A percentile compares a stretch with the other conserved stretches of the same genome.
phyloP scores from a whole-genome alignment of 371 early-diverging fungal genomes.

The Nosema muscidifuracis region DNA sequence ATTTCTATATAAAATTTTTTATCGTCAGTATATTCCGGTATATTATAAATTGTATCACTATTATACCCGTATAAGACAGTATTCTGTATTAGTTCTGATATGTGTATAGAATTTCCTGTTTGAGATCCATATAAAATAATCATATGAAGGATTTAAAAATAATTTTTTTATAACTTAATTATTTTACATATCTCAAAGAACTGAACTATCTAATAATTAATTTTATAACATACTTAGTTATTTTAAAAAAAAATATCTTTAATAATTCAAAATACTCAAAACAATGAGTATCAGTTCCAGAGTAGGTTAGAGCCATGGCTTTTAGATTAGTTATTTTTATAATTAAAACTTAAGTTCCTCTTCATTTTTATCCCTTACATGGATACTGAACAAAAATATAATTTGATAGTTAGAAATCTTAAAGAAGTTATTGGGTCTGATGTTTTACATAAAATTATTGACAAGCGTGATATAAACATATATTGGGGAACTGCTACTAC shows the following conservation, averaged over 20 bases:
- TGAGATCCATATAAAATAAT: constrained; percentile 57
- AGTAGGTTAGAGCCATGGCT: too few relatives aligned
- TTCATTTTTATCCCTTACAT: constrained; percentile 4
- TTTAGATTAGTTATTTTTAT: too few relatives aligned
- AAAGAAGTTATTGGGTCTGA: constrained; percentile 89
- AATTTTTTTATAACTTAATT: not conserved
- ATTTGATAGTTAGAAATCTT: constrained; percentile 82
- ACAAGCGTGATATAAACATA: constrained; percentile 78
- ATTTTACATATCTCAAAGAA: too few relatives aligned
- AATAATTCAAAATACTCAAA: too few relatives aligned
- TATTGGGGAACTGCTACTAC: constrained; percentile 99
- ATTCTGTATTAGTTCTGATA: constrained; percentile 40
- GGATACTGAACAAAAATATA: constrained; percentile 66
- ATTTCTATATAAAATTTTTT: constrained; percentile 7
- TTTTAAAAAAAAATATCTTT: not conserved
- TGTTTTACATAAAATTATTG: constrained; percentile 73
- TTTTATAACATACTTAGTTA: not conserved
- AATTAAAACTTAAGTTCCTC: too few relatives aligned
- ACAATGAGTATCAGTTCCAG: too few relatives aligned
- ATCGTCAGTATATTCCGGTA: not conserved
- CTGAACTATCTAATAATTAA: too few relatives aligned
- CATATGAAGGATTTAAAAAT: not conserved
- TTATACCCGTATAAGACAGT: constrained; percentile 22
- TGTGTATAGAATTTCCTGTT: constrained; percentile 46
- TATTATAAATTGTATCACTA: not conserved